Conservation (phyloP, 768 basidiomycete genomes). For the Paxillus ammoniavirescens region DNA sequence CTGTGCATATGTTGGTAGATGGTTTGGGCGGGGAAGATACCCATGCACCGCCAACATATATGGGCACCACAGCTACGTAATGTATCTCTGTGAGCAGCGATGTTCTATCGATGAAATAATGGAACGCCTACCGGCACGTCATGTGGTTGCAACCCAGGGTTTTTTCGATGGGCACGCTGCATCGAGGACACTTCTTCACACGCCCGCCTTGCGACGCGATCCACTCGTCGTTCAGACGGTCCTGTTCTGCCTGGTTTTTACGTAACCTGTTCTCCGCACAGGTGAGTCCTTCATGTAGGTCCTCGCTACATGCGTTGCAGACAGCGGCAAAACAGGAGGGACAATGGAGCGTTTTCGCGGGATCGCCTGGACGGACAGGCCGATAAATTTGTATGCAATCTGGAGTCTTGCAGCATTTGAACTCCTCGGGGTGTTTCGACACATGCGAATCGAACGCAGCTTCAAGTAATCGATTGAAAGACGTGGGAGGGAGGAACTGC, state of each 20-base stretch:
- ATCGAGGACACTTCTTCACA: conserved; percentile 73
- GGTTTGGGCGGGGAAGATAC: conserved; percentile 31
- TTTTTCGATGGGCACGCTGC: conserved; percentile 67
- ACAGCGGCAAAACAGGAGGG: conserved; percentile 66
- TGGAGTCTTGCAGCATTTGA: conserved; percentile 74
- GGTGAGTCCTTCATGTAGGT: conserved; percentile 58
- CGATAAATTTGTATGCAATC: conserved; percentile 78
- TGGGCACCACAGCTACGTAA: conserved; percentile 61
- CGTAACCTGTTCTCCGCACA: conserved; percentile 45
- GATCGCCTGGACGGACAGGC: conserved; percentile 38
- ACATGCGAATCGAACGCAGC: conserved; percentile 59
- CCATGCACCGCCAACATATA: conserved; percentile 69
- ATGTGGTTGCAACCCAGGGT: conserved; percentile 78
- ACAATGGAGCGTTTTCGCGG: conserved; percentile 48
- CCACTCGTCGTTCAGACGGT: conserved; percentile 59
- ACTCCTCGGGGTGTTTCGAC: conserved; percentile 54
- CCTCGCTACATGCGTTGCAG: conserved; percentile 60
- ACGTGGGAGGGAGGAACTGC: conserved; percentile 44
- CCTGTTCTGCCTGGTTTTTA: conserved; percentile 43
- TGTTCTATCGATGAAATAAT: neutral
- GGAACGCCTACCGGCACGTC: conserved; percentile 45
- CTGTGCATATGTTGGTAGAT: conserved; percentile 40
- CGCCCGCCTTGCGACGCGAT: conserved; percentile 46
- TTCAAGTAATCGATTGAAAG: conserved; percentile 55
- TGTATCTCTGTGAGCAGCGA: neutral